Conservation (phyloP, 169 alveolate genomes). For the Plasmodium gaboni region DNA sequence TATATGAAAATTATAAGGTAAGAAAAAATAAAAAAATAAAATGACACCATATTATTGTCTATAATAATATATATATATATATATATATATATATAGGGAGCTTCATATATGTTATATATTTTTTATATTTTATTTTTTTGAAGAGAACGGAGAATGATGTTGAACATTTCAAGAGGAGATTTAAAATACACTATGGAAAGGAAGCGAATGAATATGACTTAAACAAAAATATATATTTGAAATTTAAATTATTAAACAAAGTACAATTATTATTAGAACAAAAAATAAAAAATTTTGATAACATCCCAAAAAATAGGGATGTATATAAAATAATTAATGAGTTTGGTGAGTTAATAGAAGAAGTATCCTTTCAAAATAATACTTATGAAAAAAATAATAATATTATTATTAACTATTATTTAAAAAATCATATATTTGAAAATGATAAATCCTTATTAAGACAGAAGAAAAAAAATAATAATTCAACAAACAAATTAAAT, state of each 20-base stretch:
- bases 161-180: conserved; percentile 32
- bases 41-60: neutral
- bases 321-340: conserved; percentile 23
- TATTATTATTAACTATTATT: neutral
- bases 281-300: conserved; percentile 36
- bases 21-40: neutral
- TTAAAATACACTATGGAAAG: conserved; percentile 24
- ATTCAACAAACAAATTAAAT: neutral
- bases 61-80: neutral
- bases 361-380: neutral
- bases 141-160: conserved; percentile 29
- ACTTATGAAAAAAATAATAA: conserved; percentile 1
- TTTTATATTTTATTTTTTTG: neutral
- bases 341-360: neutral
- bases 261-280: conserved; percentile 22
- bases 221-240: conserved; percentile 17
- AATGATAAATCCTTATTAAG: conserved; percentile 5
- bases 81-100: neutral
- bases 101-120: neutral
- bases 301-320: neutral
- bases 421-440: neutral
- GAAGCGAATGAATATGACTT: conserved; percentile 9
- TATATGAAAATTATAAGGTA: conserved; percentile 22
- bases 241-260: neutral
- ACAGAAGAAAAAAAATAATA: neutral